Evolutionary conservation across 73 alveolate genomes (phyloP).

Genomic region (Paramecium tetraurelia): DNA sequence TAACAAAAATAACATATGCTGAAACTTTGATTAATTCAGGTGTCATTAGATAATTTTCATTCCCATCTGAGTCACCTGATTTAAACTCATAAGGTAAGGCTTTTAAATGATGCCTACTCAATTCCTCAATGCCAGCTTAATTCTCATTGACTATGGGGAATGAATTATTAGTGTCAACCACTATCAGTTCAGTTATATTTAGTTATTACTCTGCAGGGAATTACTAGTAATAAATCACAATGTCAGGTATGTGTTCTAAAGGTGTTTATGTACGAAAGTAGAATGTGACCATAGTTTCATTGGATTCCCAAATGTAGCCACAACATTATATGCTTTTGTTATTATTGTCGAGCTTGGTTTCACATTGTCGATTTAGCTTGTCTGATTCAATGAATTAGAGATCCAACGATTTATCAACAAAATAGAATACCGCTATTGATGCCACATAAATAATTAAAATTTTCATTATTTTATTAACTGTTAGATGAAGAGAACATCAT

Average conservation of each 20-base stretch:
- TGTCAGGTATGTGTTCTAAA: neutral
- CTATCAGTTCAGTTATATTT: neutral
- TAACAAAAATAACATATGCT: neutral
- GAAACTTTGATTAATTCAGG: neutral
- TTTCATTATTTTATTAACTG: conserved; percentile 22
- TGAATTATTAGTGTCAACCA: neutral
- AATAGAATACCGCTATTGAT: neutral
- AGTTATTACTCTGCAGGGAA: neutral
- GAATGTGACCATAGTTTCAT: neutral
- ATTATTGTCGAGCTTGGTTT: neutral
- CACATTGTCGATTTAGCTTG: neutral
- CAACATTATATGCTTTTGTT: neutral
- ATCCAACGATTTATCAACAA: neutral
- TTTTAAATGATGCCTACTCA: neutral
- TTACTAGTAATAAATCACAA: neutral
- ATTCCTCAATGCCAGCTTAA: neutral
- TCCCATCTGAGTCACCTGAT: neutral
- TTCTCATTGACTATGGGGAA: neutral
- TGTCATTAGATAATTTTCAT: neutral
- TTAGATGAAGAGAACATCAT: neutral
- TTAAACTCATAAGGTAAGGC: neutral
- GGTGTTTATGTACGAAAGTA: neutral
- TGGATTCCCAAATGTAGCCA: neutral
- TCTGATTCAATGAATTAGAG: neutral
- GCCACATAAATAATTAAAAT: conserved; percentile 25